Evolutionary conservation across 495 filamentous ascomycete genomes (phyloP).

Genomic region (Penicillium tannophilum): DNA sequence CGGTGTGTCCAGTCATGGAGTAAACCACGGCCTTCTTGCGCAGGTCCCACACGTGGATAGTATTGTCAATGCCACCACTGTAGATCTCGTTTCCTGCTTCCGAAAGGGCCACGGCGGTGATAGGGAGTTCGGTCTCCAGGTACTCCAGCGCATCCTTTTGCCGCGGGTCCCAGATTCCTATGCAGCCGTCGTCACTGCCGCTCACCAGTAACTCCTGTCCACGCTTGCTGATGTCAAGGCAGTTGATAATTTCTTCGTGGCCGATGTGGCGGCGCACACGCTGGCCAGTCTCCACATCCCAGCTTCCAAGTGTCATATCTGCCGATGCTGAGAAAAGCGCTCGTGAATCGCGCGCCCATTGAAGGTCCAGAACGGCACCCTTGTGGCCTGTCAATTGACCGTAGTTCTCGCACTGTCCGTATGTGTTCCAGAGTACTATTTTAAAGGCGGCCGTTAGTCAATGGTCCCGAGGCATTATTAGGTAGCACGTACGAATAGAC

Average conservation of each 20-base stretch:
- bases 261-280: slow-evolving; percentile 90
- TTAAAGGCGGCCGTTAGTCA: slow-evolving; percentile 1
- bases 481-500: slow-evolving; percentile 69
- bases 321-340: slow-evolving; percentile 92
- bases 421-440: slow-evolving; percentile 88
- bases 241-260: slow-evolving; percentile 93
- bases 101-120: slow-evolving; percentile 86
- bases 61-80: slow-evolving; percentile 93
- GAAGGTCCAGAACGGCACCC: slow-evolving; percentile 86
- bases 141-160: slow-evolving; percentile 87
- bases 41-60: slow-evolving; percentile 96
- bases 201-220: slow-evolving; percentile 88
- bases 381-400: slow-evolving; percentile 84
- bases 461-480: neutral
- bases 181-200: slow-evolving; percentile 88
- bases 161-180: slow-evolving; percentile 95
- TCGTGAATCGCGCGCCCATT: slow-evolving; percentile 93
- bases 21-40: slow-evolving; percentile 87
- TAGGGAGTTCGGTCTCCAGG: slow-evolving; percentile 88
- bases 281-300: slow-evolving; percentile 85
- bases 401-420: slow-evolving; percentile 91
- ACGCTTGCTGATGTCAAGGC: slow-evolving; percentile 80
- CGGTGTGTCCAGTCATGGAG: slow-evolving; percentile 83
- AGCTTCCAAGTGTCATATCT: slow-evolving; percentile 88
- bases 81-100: slow-evolving; percentile 96